Evolutionary conservation across 768 basidiomycete species (phyloP), one percentile per base, ranked within the genome.

Genomic region (Macrolepiota fuliginosa): DNA sequence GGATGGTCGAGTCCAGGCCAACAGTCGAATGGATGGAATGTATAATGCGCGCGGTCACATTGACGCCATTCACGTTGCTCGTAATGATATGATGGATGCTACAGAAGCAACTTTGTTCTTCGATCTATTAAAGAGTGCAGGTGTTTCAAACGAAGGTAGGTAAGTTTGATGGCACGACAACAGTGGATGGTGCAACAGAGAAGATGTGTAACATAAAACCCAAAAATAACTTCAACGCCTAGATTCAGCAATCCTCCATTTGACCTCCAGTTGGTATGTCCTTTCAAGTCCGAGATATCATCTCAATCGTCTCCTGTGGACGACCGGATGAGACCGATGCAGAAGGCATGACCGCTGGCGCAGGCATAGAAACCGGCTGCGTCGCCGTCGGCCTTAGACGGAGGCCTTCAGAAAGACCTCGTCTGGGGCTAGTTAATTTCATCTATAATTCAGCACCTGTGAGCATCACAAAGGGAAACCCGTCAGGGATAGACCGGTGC

Each of bases 21-120:
- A 58, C 81, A 80, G 56, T 67, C 82, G 17, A 82, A 81, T 65
- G 85, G 85, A 17, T 87, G 86, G 86, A 84, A 79, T 61, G 72
- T 77, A 29, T 82, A 70, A 46, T 62, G 25, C 25, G 25, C 47
- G 29, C 29, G n/a, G 32, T 15, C 19, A n/a, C 29, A 29, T 25
- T 50, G 19, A 54, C 0, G 2, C 13, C 37, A 36, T 36, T 36
- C 36, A 1, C 6, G 5, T 19, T 45, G 10, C n/a, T 39, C 7
- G 11, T 24, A n/a, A 39, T 24, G 24, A 39, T 24, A 24, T 39
- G 6, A 10, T 39, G 11, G 36, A 39, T 22, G 53, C 10, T 54
- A n/a, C 22, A 22, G 37, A 39, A 54, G 35, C 22, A 24, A 24
- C 2, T n/a, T 39, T 13, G 37, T 40, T 24, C 25, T 49, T n/a